Conservation (phyloP, 495 filamentous ascomycete species). For the Jackrogersella multiformis region DNA sequence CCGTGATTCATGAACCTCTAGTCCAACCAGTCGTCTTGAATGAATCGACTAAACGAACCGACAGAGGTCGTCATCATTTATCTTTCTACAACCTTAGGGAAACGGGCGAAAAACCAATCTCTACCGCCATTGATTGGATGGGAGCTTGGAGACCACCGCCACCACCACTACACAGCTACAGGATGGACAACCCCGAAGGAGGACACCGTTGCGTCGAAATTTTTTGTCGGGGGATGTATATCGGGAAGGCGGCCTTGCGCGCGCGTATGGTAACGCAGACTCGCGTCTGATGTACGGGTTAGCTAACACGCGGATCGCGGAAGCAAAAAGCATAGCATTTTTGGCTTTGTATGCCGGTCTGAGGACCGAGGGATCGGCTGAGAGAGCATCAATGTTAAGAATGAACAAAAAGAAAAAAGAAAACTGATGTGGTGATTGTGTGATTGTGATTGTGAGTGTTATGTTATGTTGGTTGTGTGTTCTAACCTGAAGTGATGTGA, state of each 20-base stretch:
- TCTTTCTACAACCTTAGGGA: slow-evolving; percentile 14
- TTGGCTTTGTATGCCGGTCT: slow-evolving; percentile 12
- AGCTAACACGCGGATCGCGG: slow-evolving; percentile 11
- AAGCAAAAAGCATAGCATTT: slow-evolving; percentile 7
- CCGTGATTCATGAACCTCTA: slow-evolving; percentile 11
- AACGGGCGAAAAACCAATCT: slow-evolving; percentile 27
- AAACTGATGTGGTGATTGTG: not conserved
- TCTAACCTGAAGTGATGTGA: no score
- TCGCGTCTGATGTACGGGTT: slow-evolving; percentile 20
- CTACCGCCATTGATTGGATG: slow-evolving; percentile 41
- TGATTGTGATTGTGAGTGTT: not conserved
- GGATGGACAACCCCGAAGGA: not conserved
- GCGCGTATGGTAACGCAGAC: slow-evolving; percentile 16
- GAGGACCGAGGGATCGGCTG: no score
- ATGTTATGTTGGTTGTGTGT: no score
- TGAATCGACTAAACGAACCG: not conserved
- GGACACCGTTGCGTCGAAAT: not conserved
- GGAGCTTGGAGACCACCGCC: slow-evolving; percentile 35
- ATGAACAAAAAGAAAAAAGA: slow-evolving; percentile 5
- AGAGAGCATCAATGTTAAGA: slow-evolving; percentile 21
- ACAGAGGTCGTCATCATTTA: not conserved
- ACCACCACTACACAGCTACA: slow-evolving; percentile 6
- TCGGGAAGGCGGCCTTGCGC: not conserved
- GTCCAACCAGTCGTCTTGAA: not conserved
- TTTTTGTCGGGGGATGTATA: slow-evolving; percentile 15